Base-by-base conservation (phyloP, 805 yeast genomes). In the Suhomyces prunicola region DNA sequence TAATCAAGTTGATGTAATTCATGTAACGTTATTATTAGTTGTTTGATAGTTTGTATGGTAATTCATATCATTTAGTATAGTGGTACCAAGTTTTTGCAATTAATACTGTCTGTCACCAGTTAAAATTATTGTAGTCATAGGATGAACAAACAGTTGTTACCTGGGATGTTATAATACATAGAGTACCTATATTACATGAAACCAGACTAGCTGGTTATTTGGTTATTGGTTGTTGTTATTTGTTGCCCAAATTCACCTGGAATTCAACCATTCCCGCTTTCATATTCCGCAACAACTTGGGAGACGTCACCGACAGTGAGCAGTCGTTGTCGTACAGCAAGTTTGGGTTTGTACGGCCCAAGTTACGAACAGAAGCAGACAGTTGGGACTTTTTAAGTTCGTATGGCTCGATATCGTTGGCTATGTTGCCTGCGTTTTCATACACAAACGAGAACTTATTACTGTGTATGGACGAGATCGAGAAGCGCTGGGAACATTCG, bases 251-350 rank as follows among this genome's bases (percentile, higher is more conserved):
- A 41, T 54, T 22, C 36, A 58, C 50, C 53, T 58, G 61, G 50
- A 57, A 57, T 50, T 57, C 57, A 5, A 54, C 48, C 58, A 57
- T 47, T 9, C 60, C 60, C 15, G 58, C 55, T 41, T 53, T 49
- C 60, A 57, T 57, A 26, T 46, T 57, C 45, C 53, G 47, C 47
- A 54, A 47, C 15, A 45, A 12, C 39, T 44, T n/a, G 17, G 53
- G 53, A n/a, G 53, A 50, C 13, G 19, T 40, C n/a, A 45, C 51
- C n/a, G 23, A 15, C 22, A 12, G 29, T 10, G 15, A 5, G 4
- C 42, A 17, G 10, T 44, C 46, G 27, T 31, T 48, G 15, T 48
- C 53, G 36, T 45, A 50, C 46, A 23, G 52, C 13, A 44, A 50
- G 13, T 45, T 48, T 22, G 39, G 53, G n/a, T 44, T 42, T 8